phyloP scores from a whole-genome alignment of 306 rosid genomes.

The Trifolium repens region DNA sequence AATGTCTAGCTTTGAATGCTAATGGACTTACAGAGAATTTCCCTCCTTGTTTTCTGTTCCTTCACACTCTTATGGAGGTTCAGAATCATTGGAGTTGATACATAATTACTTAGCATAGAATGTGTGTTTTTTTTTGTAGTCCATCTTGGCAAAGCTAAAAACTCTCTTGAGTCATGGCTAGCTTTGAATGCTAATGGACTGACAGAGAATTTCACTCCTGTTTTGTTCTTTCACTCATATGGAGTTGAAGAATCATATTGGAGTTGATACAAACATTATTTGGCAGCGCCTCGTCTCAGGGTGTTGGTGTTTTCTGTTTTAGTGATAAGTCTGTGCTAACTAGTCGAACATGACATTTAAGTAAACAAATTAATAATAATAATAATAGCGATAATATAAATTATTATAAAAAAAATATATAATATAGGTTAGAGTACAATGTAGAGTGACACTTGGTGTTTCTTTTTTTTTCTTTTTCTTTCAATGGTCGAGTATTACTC shows the following conservation, averaged over 20 bases:
- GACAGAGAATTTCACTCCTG: conserved; percentile 40
- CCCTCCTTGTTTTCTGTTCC: conserved; percentile 56
- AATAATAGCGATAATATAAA: too few species aligned
- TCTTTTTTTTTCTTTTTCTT: too few species aligned
- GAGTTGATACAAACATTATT: conserved; percentile 38
- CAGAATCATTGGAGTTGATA: conserved; percentile 55
- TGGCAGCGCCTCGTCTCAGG: background rate
- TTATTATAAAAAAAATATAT: too few species aligned
- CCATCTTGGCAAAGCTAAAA: conserved; percentile 84
- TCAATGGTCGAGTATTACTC: too few species aligned
- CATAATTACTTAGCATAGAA: background rate
- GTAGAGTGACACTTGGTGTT: too few species aligned
- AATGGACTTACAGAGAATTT: conserved; percentile 53
- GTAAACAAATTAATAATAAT: too few species aligned
- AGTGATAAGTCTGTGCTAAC: too few species aligned
- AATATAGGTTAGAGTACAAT: too few species aligned
- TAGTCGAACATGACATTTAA: too few species aligned
- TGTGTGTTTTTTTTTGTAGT: conserved; percentile 22
- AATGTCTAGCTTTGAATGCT: conserved; percentile 69
- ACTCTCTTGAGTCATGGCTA: conserved; percentile 52
- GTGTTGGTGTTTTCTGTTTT: background rate
- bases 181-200: conserved; percentile 75
- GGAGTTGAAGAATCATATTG: conserved; percentile 48
- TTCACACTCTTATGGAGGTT: conserved; percentile 39
- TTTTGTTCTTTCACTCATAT: conserved; percentile 50